These are phyloP conservation scores for Suillus discolor DNA, from an alignment of 768 basidiomycete genomes.

Conservation along the genomic window DNA sequence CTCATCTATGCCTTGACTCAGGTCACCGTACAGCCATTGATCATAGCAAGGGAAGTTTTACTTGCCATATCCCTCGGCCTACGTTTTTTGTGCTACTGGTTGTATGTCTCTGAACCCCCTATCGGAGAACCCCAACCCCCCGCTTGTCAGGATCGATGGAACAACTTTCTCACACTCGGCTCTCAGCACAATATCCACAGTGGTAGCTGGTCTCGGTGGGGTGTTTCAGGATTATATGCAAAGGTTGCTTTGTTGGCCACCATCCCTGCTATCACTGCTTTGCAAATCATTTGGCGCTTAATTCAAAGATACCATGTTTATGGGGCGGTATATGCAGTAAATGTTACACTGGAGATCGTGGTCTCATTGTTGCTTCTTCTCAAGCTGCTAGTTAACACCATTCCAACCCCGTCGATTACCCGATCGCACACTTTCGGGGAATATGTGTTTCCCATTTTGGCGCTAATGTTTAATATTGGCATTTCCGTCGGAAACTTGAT, in stretches of 20 bases:
- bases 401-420: slow-evolving; percentile 37
- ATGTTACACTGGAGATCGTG: slow-evolving; percentile 59
- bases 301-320: slow-evolving; percentile 37
- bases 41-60: slow-evolving; percentile 59
- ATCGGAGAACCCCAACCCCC: slow-evolving; percentile 33
- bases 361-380: slow-evolving; percentile 60
- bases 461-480: slow-evolving; percentile 52
- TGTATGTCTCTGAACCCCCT: slow-evolving; percentile 61
- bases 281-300: slow-evolving; percentile 70
- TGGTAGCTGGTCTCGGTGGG: slow-evolving; percentile 70
- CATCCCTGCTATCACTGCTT: slow-evolving; percentile 47
- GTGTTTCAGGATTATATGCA: slow-evolving; percentile 51
- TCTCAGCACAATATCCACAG: slow-evolving; percentile 42
- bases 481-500: slow-evolving; percentile 60
- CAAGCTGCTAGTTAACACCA: slow-evolving; percentile 62
- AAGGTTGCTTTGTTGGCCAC: slow-evolving; percentile 52
- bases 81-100: slow-evolving; percentile 72
- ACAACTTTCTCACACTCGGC: slow-evolving; percentile 21
- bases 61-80: slow-evolving; percentile 59
- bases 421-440: slow-evolving; percentile 47
- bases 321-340: slow-evolving; percentile 56
- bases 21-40: slow-evolving; percentile 34
- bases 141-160: slow-evolving; percentile 11
- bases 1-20: slow-evolving; percentile 41
- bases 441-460: slow-evolving; percentile 52